phyloP scores from a whole-genome alignment of 352 stramenopile genomes.

The Globisporangium cylindrosporum region DNA sequence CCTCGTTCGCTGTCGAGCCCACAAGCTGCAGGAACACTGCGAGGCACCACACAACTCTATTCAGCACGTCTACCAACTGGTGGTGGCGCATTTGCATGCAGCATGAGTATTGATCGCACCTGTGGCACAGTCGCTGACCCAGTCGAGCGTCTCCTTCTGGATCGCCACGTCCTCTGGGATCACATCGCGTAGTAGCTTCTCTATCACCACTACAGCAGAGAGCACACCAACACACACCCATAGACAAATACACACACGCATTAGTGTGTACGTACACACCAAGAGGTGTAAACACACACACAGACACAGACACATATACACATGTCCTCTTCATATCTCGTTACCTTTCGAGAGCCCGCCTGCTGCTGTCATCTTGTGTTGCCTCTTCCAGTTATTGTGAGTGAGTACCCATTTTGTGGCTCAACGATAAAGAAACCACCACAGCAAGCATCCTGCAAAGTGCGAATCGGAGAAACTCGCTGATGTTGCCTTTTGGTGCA shows the following conservation, averaged over 20 bases:
- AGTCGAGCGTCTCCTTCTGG: slow-evolving; percentile 67
- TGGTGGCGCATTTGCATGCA: not conserved
- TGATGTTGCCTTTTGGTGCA: not conserved
- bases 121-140: slow-evolving; percentile 53
- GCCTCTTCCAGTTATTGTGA: not conserved
- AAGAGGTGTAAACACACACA: not conserved
- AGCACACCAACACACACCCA: not conserved
- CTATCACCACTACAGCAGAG: slow-evolving; percentile 20
- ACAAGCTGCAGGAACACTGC: slow-evolving; percentile 53
- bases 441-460: not conserved
- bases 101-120: slow-evolving; percentile 19
- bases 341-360: slow-evolving; percentile 13
- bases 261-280: not conserved
- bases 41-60: not conserved
- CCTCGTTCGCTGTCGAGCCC: slow-evolving; percentile 44
- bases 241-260: not conserved
- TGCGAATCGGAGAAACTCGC: not conserved
- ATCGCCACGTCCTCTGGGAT: slow-evolving; percentile 48
- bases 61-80: not conserved
- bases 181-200: slow-evolving; percentile 55
- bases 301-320: not conserved
- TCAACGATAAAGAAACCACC: not conserved
- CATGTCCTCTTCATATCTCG: not conserved
- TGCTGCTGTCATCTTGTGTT: not conserved
- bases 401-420: not conserved